These are phyloP conservation scores for Zychaea mexicana DNA, from an alignment of 371 early-diverging fungal species.

Conservation along the genomic window DNA sequence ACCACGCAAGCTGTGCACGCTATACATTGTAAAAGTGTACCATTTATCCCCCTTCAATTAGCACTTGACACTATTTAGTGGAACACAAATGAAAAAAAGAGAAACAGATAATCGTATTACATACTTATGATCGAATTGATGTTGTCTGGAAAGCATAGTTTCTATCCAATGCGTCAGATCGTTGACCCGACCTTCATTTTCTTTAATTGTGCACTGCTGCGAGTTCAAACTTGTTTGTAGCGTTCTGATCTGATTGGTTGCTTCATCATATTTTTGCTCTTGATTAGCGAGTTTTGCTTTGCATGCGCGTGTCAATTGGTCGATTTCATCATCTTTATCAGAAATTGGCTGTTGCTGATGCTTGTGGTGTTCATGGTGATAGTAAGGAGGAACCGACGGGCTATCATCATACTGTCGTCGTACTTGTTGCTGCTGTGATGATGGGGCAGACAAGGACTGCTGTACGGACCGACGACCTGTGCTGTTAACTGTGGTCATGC, in stretches of 20 bases:
- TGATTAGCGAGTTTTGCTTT: background rate
- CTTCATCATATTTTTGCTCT: background rate
- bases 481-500: too few species aligned
- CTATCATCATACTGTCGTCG: background rate
- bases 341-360: background rate
- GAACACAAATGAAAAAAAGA: background rate
- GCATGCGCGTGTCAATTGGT: background rate
- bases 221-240: background rate
- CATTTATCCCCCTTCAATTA: too few species aligned
- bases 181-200: background rate
- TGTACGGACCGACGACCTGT: too few species aligned
- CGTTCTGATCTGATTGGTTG: background rate
- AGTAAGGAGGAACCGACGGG: too few species aligned
- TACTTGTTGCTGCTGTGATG: background rate
- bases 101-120: too few species aligned
- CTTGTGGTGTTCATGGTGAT: too few species aligned
- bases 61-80: too few species aligned
- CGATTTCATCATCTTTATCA: background rate
- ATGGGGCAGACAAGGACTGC: background rate
- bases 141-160: slow-evolving; percentile 1
- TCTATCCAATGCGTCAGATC: background rate
- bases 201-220: background rate
- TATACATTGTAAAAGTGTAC: too few species aligned
- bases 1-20: background rate
- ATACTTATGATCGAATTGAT: background rate